Evolutionary conservation across 176 grass and related monocot genomes (phyloP), one percentile per base, ranked within the genome.

Genomic region (Carex littledalei): DNA sequence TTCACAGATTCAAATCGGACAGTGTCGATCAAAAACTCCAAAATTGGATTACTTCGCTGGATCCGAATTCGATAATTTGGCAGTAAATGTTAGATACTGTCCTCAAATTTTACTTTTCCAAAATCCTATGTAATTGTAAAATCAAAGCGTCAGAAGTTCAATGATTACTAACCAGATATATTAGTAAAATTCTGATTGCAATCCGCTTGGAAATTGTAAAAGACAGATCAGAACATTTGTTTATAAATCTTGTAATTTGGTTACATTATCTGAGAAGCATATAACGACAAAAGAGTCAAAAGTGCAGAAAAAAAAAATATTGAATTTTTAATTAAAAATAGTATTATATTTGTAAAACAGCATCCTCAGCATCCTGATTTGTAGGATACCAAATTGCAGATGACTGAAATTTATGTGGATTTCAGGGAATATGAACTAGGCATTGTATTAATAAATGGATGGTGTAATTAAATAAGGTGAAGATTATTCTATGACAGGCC

Each of bases 401-500:
- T 6, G 13, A 35, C 24, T 57, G 22, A 57, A 56, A 34, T 34
- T 78, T 31, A 32, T 55, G 52, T 10, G 52, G 26, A 57, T 55
- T 32, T 5, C 24, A 17, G 18, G 6, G 52, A 56, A 56, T 57
- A 78, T 78, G 5, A 56, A 78, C 50, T 50, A 54, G 52, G 52
- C 74, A 18, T 78, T 17, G 0, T 26, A 57, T 78, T 57, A 78
- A 57, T 78, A 78, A 78, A 78, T 78, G 52, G 13, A 31, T 34
- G 52, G 2, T 54, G 52, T 57, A 56, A 67, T 86, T 52, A 79
- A 86, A 86, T 89, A 84, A 90, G 80, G 18, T 22, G 61, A 58
- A 16, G 63, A 61, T 91, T 93, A 89, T 85, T 93, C 81, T 90
- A 93, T 94, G 62, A 49, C 71, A 35, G 61, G 43, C 92, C 68